phyloP scores from a whole-genome alignment of 495 filamentous ascomycete species.

The Tuber indicum region DNA sequence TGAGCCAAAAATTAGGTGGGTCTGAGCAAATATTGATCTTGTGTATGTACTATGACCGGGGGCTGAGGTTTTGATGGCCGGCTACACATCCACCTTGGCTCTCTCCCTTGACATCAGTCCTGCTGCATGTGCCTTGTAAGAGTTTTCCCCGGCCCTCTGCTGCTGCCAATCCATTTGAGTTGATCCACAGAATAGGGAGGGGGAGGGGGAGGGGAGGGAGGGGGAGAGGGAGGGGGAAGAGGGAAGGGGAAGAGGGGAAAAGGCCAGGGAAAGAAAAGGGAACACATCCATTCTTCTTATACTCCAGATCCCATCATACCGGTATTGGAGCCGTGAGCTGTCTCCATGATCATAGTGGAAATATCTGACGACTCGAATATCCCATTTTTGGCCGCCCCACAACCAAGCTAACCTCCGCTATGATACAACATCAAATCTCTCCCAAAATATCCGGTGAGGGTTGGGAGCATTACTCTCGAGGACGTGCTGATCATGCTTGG shows the following conservation, averaged over 20 bases:
- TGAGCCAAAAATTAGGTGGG: conserved; percentile 34
- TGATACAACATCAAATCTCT: conserved; percentile 3
- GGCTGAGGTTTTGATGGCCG: conserved; percentile 38
- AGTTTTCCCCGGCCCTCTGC: conserved; percentile 22
- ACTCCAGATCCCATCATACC: neutral
- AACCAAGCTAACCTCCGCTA: conserved; percentile 1
- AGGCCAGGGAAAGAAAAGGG: neutral
- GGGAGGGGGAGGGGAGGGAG: conserved; percentile 12
- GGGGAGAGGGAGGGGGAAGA: conserved; percentile 6
- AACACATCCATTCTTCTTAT: conserved; percentile 3
- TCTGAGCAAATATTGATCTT: conserved; percentile 36
- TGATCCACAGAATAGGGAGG: conserved; percentile 24
- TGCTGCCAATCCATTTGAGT: conserved; percentile 34
- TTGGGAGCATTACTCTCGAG: neutral
- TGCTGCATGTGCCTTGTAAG: conserved; percentile 36
- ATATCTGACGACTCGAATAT: conserved; percentile 7
- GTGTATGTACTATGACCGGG: conserved; percentile 37
- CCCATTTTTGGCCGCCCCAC: neutral
- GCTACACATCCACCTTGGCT: conserved; percentile 39
- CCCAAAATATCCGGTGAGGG: neutral
- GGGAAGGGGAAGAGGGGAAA: conserved; percentile 14
- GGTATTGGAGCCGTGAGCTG: conserved; percentile 5
- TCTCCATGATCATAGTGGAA: conserved; percentile 5
- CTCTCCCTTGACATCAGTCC: conserved; percentile 37
- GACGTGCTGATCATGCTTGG: neutral